phyloP scores from a whole-genome alignment of 306 rosid species.

The Lathyrus sativus region DNA sequence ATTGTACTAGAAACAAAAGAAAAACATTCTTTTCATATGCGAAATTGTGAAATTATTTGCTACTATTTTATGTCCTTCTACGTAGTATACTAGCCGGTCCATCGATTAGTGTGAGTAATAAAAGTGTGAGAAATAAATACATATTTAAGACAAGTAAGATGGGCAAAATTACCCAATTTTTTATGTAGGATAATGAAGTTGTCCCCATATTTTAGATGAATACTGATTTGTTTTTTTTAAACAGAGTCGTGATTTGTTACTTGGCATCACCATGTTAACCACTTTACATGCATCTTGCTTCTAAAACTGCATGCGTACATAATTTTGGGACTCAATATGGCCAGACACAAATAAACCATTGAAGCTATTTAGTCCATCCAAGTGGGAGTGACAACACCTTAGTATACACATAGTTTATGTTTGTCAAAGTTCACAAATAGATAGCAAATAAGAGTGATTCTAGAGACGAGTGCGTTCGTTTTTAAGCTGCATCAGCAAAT shows the following conservation, averaged over 20 bases:
- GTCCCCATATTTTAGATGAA: too few species aligned
- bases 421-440: neutral
- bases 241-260: neutral
- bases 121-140: too few species aligned
- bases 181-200: too few species aligned
- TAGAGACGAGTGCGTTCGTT: conserved; percentile 22
- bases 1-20: too few species aligned
- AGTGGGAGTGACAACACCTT: neutral
- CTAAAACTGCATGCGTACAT: neutral
- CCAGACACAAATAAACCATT: neutral
- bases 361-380: conserved; percentile 11
- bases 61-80: too few species aligned
- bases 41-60: too few species aligned
- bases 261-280: neutral
- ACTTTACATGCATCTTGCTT: neutral
- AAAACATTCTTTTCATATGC: too few species aligned
- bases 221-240: neutral
- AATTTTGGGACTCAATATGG: neutral
- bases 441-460: conserved; percentile 8
- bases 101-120: too few species aligned
- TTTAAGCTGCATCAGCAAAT: conserved; percentile 82
- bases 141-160: too few species aligned
- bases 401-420: conserved; percentile 24
- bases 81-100: too few species aligned
- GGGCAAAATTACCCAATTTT: too few species aligned